Evolutionary conservation across 768 basidiomycete genomes (phyloP).

Genomic region (Crepidotus variabilis): DNA sequence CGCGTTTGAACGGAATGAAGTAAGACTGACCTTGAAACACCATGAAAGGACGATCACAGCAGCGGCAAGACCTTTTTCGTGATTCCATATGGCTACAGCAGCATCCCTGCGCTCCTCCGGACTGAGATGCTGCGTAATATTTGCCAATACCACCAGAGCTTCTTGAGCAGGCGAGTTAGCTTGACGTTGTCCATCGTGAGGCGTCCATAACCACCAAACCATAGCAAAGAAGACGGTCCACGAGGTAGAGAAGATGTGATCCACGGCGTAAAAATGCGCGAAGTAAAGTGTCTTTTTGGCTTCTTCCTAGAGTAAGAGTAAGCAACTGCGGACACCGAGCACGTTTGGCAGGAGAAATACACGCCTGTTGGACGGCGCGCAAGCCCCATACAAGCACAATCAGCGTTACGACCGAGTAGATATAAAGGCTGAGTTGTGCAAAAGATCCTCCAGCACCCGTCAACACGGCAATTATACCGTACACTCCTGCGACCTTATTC

Average conservation of each 20-base stretch:
- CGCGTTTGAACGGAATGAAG: background rate
- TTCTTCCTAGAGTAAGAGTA: constrained; percentile 65
- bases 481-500: constrained; percentile 98
- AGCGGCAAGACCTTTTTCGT: constrained; percentile 82
- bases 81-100: constrained; percentile 82
- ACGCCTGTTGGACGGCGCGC: constrained; percentile 77
- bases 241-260: constrained; percentile 84
- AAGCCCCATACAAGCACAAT: constrained; percentile 84
- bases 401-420: constrained; percentile 86
- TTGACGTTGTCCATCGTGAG: constrained; percentile 83
- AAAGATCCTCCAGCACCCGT: constrained; percentile 93
- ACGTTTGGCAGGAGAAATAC: constrained; percentile 23
- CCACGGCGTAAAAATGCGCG: constrained; percentile 88
- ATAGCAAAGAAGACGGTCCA: constrained; percentile 94
- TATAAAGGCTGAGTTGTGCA: constrained; percentile 87
- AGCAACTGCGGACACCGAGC: constrained; percentile 6
- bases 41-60: constrained; percentile 79
- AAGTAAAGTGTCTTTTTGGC: constrained; percentile 81
- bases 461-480: constrained; percentile 89
- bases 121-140: constrained; percentile 50
- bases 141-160: constrained; percentile 68
- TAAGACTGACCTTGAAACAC: constrained; percentile 72
- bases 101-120: constrained; percentile 64
- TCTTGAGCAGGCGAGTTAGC: constrained; percentile 87
- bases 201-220: constrained; percentile 86